A percentile compares a stretch with the other conserved stretches of the same genome.
Conservation (phyloP, 2,329 filamentous ascomycete species). For the Nothophaeocryptopus gaeumannii region DNA sequence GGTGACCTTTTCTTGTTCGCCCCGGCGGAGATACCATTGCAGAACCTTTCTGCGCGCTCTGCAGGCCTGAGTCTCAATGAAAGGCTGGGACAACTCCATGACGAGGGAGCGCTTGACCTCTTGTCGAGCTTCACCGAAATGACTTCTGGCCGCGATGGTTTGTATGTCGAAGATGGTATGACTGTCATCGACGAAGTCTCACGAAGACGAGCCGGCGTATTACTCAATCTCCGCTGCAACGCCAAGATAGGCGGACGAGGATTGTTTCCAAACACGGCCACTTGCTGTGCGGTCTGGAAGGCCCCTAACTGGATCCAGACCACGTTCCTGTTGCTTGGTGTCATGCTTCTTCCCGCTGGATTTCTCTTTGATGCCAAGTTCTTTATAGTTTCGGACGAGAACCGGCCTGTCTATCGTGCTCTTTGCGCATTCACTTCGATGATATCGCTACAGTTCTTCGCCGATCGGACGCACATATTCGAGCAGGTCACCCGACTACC, state of each 20-base stretch:
- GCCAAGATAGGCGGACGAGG: slow-evolving; percentile 37
- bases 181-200: slow-evolving; percentile 50
- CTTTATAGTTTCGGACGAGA: slow-evolving; percentile 8
- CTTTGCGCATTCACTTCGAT: slow-evolving; percentile 12
- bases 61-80: slow-evolving; percentile 52
- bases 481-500: slow-evolving; percentile 50
- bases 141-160: slow-evolving; percentile 42
- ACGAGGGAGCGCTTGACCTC: slow-evolving; percentile 39
- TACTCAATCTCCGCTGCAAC: slow-evolving; percentile 58
- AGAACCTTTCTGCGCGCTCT: too few relatives aligned
- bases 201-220: slow-evolving; percentile 50
- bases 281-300: slow-evolving; percentile 53
- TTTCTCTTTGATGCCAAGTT: slow-evolving; percentile 9
- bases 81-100: slow-evolving; percentile 46
- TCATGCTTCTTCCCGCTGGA: slow-evolving; percentile 32
- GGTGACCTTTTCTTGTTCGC: slow-evolving; percentile 42
- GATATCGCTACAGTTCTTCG: slow-evolving; percentile 42
- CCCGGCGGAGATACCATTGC: slow-evolving; percentile 45
- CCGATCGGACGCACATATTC: slow-evolving; percentile 56
- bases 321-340: slow-evolving; percentile 32
- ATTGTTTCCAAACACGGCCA: slow-evolving; percentile 48
- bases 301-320: slow-evolving; percentile 39
- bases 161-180: slow-evolving; percentile 39
- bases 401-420: slow-evolving; percentile 11
- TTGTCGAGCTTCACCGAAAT: slow-evolving; percentile 54